These are phyloP conservation scores for Nematocida parisii DNA, from an alignment of 371 early-diverging fungal species.

Conservation along the genomic window DNA sequence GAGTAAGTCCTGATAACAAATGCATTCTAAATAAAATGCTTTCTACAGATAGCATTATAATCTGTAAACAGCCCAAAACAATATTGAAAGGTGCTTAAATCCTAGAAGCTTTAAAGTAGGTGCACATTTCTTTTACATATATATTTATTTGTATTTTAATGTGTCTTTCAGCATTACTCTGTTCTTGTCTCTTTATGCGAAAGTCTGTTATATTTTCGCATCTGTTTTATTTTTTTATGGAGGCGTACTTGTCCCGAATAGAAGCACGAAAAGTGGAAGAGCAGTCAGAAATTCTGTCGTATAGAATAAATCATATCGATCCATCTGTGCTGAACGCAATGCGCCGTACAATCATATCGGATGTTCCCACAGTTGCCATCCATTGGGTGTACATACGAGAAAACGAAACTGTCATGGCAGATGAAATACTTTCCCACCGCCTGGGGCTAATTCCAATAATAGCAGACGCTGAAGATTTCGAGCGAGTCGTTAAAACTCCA, in stretches of 20 bases:
- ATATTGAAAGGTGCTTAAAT: too few relatives aligned
- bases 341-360: conserved; percentile 37
- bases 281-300: conserved; percentile 2
- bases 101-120: too few relatives aligned
- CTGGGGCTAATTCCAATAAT: conserved; percentile 89
- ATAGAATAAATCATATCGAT: conserved; percentile 28
- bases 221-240: conserved; percentile 36
- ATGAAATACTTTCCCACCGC: conserved; percentile 93
- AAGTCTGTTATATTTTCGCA: neutral
- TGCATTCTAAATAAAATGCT: too few relatives aligned
- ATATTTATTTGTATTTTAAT: too few relatives aligned
- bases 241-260: conserved; percentile 31
- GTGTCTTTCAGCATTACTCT: too few relatives aligned
- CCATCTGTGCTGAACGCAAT: conserved; percentile 43
- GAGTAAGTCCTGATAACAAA: too few relatives aligned
- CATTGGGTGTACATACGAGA: conserved; percentile 86
- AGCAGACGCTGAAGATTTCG: conserved; percentile 73
- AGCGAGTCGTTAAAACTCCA: neutral
- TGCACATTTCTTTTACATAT: too few relatives aligned
- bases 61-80: too few relatives aligned
- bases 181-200: too few relatives aligned
- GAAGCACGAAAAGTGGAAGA: conserved; percentile 22
- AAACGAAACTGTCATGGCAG: conserved; percentile 87
- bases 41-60: too few relatives aligned
- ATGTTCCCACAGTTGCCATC: conserved; percentile 74